Evolutionary conservation across 2,329 filamentous ascomycete species (phyloP).

Genomic region (Fusarium siculi): DNA sequence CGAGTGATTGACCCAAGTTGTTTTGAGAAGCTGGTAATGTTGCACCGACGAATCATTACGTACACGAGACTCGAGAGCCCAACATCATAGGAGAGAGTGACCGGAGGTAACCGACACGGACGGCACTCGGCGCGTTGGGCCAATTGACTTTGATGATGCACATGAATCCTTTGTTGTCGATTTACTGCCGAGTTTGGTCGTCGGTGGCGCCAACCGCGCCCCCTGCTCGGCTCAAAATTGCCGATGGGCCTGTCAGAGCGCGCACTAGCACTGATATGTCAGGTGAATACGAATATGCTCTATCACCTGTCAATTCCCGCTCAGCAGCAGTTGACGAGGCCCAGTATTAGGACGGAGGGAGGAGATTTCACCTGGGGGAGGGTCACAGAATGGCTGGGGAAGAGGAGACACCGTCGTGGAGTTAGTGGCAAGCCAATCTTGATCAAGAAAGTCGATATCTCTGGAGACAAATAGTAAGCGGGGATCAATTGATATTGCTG

Average conservation of each 20-base stretch:
- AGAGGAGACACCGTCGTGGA: background rate
- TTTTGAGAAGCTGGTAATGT: constrained; percentile 16
- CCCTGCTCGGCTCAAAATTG: constrained; percentile 33
- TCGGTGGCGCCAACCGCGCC: constrained; percentile 5
- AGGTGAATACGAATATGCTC: constrained; percentile 2
- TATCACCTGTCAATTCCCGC: background rate
- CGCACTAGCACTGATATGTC: constrained; percentile 15
- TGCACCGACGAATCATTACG: constrained; percentile 14
- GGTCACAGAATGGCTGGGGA: background rate
- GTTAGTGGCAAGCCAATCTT: background rate
- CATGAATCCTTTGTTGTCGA: constrained; percentile 25
- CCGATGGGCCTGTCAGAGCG: constrained; percentile 17
- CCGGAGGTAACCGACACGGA: constrained; percentile 5
- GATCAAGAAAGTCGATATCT: background rate
- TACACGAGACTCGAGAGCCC: background rate
- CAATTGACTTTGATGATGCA: constrained; percentile 14
- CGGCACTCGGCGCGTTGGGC: constrained; percentile 10
- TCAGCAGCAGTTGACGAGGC: background rate
- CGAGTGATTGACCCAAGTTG: background rate
- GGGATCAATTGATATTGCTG: background rate
- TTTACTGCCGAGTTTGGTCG: constrained; percentile 33
- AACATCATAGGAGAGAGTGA: background rate
- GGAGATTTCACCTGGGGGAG: background rate
- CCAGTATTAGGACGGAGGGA: background rate
- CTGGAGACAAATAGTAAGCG: background rate